phyloP scores from a whole-genome alignment of 371 early-diverging fungal genomes.

The Capillidium rhysosporum region DNA sequence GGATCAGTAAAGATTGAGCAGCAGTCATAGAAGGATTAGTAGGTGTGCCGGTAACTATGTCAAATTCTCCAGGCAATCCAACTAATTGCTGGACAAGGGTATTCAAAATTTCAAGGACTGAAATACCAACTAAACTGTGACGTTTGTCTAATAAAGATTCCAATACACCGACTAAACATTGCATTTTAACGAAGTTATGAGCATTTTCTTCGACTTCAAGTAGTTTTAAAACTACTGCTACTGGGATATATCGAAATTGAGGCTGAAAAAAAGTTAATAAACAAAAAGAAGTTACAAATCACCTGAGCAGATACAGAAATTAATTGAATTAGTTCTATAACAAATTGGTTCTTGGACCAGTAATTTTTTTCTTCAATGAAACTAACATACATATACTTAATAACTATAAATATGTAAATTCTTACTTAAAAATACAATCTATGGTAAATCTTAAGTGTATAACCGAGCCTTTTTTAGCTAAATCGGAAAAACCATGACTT shows the following conservation, averaged over 20 bases:
- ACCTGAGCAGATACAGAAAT: slow-evolving; percentile 3
- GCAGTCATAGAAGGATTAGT: background rate
- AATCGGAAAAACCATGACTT: slow-evolving; percentile 10
- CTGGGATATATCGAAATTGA: slow-evolving; percentile 43
- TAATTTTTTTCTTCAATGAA: slow-evolving; percentile 2
- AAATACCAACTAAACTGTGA: slow-evolving; percentile 43
- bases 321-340: slow-evolving; percentile 1
- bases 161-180: slow-evolving; percentile 29
- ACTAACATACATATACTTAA: background rate
- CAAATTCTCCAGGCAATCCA: slow-evolving; percentile 16
- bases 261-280: slow-evolving; percentile 13
- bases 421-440: slow-evolving; percentile 3
- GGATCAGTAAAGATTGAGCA: background rate
- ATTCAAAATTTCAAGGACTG: slow-evolving; percentile 62
- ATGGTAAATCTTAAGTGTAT: background rate
- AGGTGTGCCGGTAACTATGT: background rate
- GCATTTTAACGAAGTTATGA: slow-evolving; percentile 22
- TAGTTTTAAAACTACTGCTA: slow-evolving; percentile 34
- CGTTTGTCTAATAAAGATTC: slow-evolving; percentile 27
- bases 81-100: slow-evolving; percentile 37
- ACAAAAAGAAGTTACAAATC: background rate
- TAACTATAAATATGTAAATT: background rate
- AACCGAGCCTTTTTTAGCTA: background rate
- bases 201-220: slow-evolving; percentile 16
- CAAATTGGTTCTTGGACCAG: slow-evolving; percentile 1